Percentiles rank a stretch among this genome's conserved stretches.
phyloP scores from a whole-genome alignment of 192 early-diverging fungal species.

The Backusella australiensis region DNA sequence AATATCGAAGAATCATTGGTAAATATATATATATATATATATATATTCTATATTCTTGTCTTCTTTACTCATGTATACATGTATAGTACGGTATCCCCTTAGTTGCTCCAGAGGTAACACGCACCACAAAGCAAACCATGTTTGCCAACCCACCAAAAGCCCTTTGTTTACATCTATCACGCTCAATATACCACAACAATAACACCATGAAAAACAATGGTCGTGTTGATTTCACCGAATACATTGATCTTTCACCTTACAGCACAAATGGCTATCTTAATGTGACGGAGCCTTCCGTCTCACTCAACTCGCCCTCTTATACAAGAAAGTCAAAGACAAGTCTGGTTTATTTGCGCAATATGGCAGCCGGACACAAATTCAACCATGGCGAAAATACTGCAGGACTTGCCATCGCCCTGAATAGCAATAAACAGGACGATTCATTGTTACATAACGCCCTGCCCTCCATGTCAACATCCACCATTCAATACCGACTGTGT shows the following conservation, averaged over 20 bases:
- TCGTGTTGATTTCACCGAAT: slow-evolving; percentile 62
- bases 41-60: neutral
- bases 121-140: slow-evolving; percentile 76
- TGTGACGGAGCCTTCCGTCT: slow-evolving; percentile 8
- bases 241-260: slow-evolving; percentile 77
- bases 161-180: slow-evolving; percentile 82
- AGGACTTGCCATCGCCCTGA: slow-evolving; percentile 6
- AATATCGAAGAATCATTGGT: slow-evolving; percentile 47
- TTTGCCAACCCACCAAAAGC: slow-evolving; percentile 81
- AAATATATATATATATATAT: slow-evolving; percentile 4
- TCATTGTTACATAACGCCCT: slow-evolving; percentile 5
- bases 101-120: slow-evolving; percentile 25
- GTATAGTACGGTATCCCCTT: slow-evolving; percentile 34
- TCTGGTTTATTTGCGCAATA: slow-evolving; percentile 31
- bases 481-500: slow-evolving; percentile 62
- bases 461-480: slow-evolving; percentile 15
- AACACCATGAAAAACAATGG: slow-evolving; percentile 73
- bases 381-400: neutral
- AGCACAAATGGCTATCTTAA: slow-evolving; percentile 61
- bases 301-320: slow-evolving; percentile 3
- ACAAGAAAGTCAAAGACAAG: slow-evolving; percentile 19
- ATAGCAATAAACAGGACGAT: slow-evolving; percentile 13
- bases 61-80: neutral
- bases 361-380: slow-evolving; percentile 5
- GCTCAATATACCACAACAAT: slow-evolving; percentile 72